Base-by-base conservation (phyloP, 2,329 filamentous ascomycete species). In the Venturia effusa region DNA sequence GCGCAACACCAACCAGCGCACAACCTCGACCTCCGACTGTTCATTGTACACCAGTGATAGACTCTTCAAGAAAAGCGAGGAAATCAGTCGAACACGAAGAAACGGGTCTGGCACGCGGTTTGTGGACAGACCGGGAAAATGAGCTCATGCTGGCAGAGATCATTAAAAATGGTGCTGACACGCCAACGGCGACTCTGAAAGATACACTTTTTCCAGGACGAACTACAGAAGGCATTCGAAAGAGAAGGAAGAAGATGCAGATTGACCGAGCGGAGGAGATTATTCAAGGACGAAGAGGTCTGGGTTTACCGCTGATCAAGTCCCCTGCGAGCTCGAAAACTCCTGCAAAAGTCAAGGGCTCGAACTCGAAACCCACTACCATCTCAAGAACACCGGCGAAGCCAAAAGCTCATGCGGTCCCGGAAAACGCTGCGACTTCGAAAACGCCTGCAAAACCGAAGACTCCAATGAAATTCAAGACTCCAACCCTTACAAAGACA, bases 121-220 rank as follows among this genome's bases (percentile, higher is more conserved):
- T 57, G 30, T 57, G 51, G 51, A 57, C 51, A 57, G 51, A 57
- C 13, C 27, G 51, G 30, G 51, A 57, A n/a, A 57, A 57, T n/a
- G 30, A 34, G 19, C 51, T 57, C 15, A 57, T 57, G 51, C 30
- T 57, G 30, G 51, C 51, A 57, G 51, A 57, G 30, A 57, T 57
- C 30, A 57, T 57, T 15, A 8, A 57, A 19, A 57, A 57, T 34
- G 51, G 51, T 32, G 11, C 30, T n/a, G 27, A 57, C 5, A 57
- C 51, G 15, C 51, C 51, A 1, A 57, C 27, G 34, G 51, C 51
- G 5, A 34, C 22, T 57, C 30, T 57, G 27, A 57, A 11, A 34
- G 51, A 57, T 34, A 57, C 51, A 7, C 17, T 57, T 11, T 57
- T 57, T 6, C 51, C 51, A 4, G 51, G 51, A 57, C 27, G 51